These are phyloP conservation scores for Penicillium sp. DNA, from an alignment of 2,329 filamentous ascomycete genomes.

Conservation along the genomic window DNA sequence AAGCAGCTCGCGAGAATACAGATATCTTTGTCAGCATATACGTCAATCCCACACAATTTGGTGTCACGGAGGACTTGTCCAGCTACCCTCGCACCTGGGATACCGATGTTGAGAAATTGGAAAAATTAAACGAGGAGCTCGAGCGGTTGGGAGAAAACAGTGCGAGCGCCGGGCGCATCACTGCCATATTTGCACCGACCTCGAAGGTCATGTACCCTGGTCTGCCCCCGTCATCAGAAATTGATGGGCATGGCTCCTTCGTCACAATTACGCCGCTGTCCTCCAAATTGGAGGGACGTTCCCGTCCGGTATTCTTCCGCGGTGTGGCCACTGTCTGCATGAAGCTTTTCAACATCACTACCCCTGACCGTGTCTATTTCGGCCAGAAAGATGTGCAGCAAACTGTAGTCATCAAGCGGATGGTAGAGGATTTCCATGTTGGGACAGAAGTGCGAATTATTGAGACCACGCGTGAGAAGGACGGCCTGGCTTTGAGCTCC, in stretches of 20 bases:
- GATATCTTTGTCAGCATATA: conserved; percentile 89
- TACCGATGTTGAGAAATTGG: conserved; percentile 64
- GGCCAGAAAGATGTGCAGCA: conserved; percentile 98
- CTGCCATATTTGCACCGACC: conserved; percentile 80
- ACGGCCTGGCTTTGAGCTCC: conserved; percentile 87
- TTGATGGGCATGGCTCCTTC: conserved; percentile 78
- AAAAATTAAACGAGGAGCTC: conserved; percentile 67
- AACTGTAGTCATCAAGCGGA: conserved; percentile 78
- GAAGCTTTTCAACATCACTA: conserved; percentile 82
- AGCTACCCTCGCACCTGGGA: conserved; percentile 92
- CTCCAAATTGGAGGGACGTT: conserved; percentile 75
- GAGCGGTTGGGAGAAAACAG: conserved; percentile 49
- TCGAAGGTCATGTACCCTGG: conserved; percentile 84
- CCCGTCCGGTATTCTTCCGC: conserved; percentile 89
- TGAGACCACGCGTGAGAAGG: conserved; percentile 68
- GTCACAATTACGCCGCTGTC: conserved; percentile 84
- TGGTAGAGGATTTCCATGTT: conserved; percentile 85
- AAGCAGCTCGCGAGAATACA: conserved; percentile 77
- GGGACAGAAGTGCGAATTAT: conserved; percentile 70
- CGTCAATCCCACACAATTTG: conserved; percentile 96
- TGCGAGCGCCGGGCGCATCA: conserved; percentile 58
- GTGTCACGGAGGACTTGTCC: conserved; percentile 77
- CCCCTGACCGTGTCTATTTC: conserved; percentile 79
- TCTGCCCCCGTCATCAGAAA: conserved; percentile 66
- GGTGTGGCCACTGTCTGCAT: conserved; percentile 95